Evolutionary conservation across 2,329 filamentous ascomycete species (phyloP), one percentile per base, ranked within the genome.

Genomic region (Diaporthe citri): DNA sequence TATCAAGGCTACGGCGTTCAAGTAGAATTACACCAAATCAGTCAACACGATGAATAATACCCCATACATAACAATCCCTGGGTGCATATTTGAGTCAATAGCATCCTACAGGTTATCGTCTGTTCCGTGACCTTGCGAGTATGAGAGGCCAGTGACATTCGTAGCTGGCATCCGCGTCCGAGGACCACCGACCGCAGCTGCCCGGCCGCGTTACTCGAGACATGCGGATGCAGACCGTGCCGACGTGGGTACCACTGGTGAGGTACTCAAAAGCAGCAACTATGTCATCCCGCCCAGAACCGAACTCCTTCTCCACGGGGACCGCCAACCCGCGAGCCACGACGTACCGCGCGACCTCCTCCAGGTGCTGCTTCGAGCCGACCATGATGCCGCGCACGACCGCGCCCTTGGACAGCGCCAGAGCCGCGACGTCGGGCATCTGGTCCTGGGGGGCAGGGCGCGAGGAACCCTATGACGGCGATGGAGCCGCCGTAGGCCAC

Each of bases 401-500:
- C 31, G 79, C 80, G 25, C 76, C 79, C 66, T 84, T 83, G 7
- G 46, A 3, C 13, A 85, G 28, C 7, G 79, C 79, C 15, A 79
- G 73, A 15, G 76, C 74, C n/a, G 79, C 76, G n/a, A 84, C 78
- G 56, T 84, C 77, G 2, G 82, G 81, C 79, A 81, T 80, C 66
- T 82, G 72, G 1, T 80, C 79, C 71, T 82, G 78, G 4, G 4
- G 72, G 31, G 3, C 70, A 56, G 6, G 59, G 25, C 2, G 77
- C 60, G n/a, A 85, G 73, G 56, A 85, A 87, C 0, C 88, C 88
- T 59, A 89, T 85, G 15, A 86, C 79, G 62, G 83, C 81, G 55
- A 90, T 84, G 36, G 86, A 77, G 0, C 88, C 89, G 1, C 87
- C 88, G 43, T 81, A 82, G 0, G 84, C 82, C 4, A 87, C 82